Base-by-base conservation (phyloP, 148 eudicot species). In the Cornus suecica region DNA sequence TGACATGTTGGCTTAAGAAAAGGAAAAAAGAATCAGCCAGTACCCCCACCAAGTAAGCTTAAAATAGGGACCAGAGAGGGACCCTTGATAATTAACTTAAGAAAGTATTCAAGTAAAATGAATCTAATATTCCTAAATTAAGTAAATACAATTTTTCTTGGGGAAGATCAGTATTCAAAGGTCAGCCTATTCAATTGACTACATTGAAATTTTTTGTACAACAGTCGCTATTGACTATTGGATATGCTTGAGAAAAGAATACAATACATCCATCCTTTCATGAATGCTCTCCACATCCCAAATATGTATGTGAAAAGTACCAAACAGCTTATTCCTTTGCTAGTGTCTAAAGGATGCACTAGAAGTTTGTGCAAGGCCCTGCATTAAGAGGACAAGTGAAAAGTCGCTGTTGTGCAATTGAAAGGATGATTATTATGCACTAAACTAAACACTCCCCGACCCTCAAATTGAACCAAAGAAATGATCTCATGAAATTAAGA, bases 341-440 rank as follows among this genome's bases (percentile, higher is more conserved):
- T 70, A 60, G 73, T 29, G 4, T 71, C 63, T 20, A 54, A 37
- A 60, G 10, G 63, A 71, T 71, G 42, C 64, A 30, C 54, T 14
- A 42, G 20, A 54, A 54, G 0, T 23, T n/a, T 60, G 14, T 8
- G 8, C 24, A 10, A 30, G 37, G 62, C 3, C 14, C 15, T 34
- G 63, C 68, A 52, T 61, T 25, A 25, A 25, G 76, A 29, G 37
- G 56, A 1, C 54, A 37, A 37, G 16, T 37, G 26, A 26, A 61
- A 8, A 26, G 63, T 71, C 42, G 9, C 8, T 37, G 42, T 37
- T 3, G 42, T 37, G 42, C 8, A 10, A 37, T 37, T 8, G 42
- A 37, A 37, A 37, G 1, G 42, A 37, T 37, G 42, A 37, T 6
- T 37, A 10, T 37, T 37, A 37, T 37, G 7, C 4, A 37, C 42